These are phyloP conservation scores for Rosa hybrid DNA, from an alignment of 331 rosid species.

Conservation along the genomic window DNA sequence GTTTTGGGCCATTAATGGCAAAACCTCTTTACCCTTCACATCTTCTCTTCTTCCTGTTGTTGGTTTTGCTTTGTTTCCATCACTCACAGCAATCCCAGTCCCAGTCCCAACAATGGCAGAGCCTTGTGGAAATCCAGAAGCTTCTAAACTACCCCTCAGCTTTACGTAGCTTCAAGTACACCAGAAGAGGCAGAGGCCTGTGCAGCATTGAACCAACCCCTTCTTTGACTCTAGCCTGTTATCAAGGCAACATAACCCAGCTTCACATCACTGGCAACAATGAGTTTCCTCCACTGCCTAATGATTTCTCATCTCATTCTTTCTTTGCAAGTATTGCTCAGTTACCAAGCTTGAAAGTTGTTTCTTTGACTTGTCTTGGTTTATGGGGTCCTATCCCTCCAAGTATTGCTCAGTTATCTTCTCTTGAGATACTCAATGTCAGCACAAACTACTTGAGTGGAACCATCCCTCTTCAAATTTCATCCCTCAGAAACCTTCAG, in stretches of 20 bases:
- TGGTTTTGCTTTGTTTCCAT: slow-evolving; percentile 41
- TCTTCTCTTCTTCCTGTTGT: slow-evolving; percentile 39
- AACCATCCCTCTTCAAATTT: slow-evolving; percentile 54
- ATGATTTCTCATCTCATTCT: slow-evolving; percentile 42
- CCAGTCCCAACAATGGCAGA: slow-evolving; percentile 46
- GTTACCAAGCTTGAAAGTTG: slow-evolving; percentile 65
- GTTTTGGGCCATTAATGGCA: slow-evolving; percentile 35
- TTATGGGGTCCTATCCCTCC: slow-evolving; percentile 74
- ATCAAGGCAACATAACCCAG: slow-evolving; percentile 73
- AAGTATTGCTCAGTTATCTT: slow-evolving; percentile 42
- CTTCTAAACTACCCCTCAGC: slow-evolving; percentile 68
- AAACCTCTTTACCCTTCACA: slow-evolving; percentile 32
- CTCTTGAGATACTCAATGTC: slow-evolving; percentile 79
- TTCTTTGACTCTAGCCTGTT: slow-evolving; percentile 63
- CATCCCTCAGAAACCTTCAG: slow-evolving; percentile 60
- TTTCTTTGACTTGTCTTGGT: slow-evolving; percentile 70
- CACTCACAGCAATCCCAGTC: slow-evolving; percentile 50
- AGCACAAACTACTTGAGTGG: slow-evolving; percentile 73
- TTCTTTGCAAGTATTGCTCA: slow-evolving; percentile 52
- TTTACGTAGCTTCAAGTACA: slow-evolving; percentile 32
- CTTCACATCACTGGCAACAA: slow-evolving; percentile 63
- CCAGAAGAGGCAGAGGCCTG: slow-evolving; percentile 28
- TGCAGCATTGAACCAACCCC: slow-evolving; percentile 75
- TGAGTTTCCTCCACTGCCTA: slow-evolving; percentile 43
- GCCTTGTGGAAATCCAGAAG: slow-evolving; percentile 56